Evolutionary conservation across 2,329 filamentous ascomycete genomes (phyloP), one percentile per base, ranked within the genome.

Genomic region (Sarocladiaceae sp.): DNA sequence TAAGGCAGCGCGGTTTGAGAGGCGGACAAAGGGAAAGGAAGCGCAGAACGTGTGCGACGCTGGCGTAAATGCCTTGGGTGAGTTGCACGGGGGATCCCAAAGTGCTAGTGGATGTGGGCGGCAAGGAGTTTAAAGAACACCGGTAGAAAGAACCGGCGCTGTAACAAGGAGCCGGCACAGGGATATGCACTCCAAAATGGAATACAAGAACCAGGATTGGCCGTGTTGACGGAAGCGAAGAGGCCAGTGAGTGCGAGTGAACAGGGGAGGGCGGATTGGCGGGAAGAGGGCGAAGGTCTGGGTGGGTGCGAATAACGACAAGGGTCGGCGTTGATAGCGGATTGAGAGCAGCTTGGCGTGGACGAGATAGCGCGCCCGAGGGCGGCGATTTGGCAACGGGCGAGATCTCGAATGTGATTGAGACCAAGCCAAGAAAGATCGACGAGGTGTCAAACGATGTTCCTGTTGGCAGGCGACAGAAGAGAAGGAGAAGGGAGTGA

Each of bases 261-360:
- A 39, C 34, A 39, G 34, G 34, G 37, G 37, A 41, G 23, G 37
- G 15, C 37, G 37, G 37, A 41, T 41, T 15, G 37, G 6, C 37
- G 37, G 37, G 37, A 41, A 27, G 34, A 15, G 37, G 29, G 16
- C 29, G 24, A 41, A 41, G 37, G 37, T 21, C 26, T 27, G 19
- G 21, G 37, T 41, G 37, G 37, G 37, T 23, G 37, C 37, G 34
- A 39, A 41, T 24, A 41, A 15, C 15, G 37, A 41, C 37, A 41
- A 41, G 37, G 37, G 24, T 41, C 23, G 37, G 23, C 23, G 37
- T 41, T 41, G 37, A 41, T 41, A 41, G 37, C 37, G 37, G 37
- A 41, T 41, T 24, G 37, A 41, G 37, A 13, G 37, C 20, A 41
- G 23, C 37, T 41, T 41, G 37, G 37, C 37, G 24, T 41, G 24